phyloP scores from a whole-genome alignment of 192 early-diverging fungal genomes.

The Pilobolus umbonatus region DNA sequence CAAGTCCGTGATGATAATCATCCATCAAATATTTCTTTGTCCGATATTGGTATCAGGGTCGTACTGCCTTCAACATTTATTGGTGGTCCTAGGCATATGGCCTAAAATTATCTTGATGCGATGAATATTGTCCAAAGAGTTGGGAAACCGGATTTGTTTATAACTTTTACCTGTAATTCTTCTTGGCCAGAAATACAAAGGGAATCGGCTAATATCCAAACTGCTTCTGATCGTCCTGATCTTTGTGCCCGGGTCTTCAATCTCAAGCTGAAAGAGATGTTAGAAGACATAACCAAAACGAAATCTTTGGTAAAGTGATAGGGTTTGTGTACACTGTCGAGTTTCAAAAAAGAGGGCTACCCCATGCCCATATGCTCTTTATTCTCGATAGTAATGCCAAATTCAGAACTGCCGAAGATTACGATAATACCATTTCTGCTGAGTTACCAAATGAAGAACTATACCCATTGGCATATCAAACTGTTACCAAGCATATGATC shows the following conservation, averaged over 20 bases:
- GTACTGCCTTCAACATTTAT: slow-evolving; percentile 24
- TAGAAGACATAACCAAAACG: slow-evolving; percentile 11
- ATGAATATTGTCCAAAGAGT: slow-evolving; percentile 17
- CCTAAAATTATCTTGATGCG: slow-evolving; percentile 26
- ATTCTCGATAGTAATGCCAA: slow-evolving; percentile 20
- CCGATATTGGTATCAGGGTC: background rate
- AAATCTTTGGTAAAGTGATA: slow-evolving; percentile 19
- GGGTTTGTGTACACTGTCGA: slow-evolving; percentile 30
- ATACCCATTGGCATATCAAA: slow-evolving; percentile 8
- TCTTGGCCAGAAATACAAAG: background rate
- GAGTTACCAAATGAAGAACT: slow-evolving; percentile 8
- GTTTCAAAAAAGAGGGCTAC: slow-evolving; percentile 35
- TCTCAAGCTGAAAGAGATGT: slow-evolving; percentile 10
- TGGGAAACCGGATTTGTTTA: slow-evolving; percentile 15
- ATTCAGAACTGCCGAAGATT: background rate
- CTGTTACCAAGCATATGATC: slow-evolving; percentile 15
- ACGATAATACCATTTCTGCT: slow-evolving; percentile 15
- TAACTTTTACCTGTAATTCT: slow-evolving; percentile 31
- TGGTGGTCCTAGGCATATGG: slow-evolving; percentile 18
- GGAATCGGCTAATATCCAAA: background rate
- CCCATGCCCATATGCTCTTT: slow-evolving; percentile 36
- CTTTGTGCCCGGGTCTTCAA: slow-evolving; percentile 15
- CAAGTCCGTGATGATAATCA: background rate
- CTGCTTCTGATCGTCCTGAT: slow-evolving; percentile 13
- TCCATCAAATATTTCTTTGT: background rate